Conservation (phyloP, 2,329 filamentous ascomycete genomes). For the Ophiostoma novo-ulmi region DNA sequence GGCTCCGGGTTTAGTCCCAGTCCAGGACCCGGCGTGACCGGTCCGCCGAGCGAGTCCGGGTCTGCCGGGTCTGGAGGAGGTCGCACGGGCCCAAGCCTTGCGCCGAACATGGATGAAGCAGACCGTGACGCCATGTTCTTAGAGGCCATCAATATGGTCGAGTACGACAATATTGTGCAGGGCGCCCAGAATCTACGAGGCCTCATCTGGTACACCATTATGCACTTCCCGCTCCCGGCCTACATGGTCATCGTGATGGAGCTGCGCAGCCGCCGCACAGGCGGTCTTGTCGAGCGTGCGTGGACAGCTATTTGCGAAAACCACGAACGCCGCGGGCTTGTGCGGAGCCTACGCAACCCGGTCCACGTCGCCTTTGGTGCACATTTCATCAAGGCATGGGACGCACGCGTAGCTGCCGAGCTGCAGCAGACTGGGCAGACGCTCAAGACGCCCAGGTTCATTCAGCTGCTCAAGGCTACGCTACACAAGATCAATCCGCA, state of each 20-base stretch:
- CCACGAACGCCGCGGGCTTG: constrained; percentile 48
- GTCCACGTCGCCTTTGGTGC: constrained; percentile 54
- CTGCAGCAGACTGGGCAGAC: constrained; percentile 40
- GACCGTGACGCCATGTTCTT: constrained; percentile 51
- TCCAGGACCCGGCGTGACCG: background rate
- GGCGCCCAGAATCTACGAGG: constrained; percentile 46
- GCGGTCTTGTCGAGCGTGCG: constrained; percentile 54
- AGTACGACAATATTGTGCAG: constrained; percentile 55
- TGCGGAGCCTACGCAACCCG: constrained; percentile 48
- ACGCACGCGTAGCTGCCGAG: constrained; percentile 48
- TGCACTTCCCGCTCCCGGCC: constrained; percentile 56
- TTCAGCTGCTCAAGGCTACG: constrained; percentile 45
- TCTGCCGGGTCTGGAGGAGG: background rate
- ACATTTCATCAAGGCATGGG: constrained; percentile 60
- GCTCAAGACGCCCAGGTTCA: constrained; percentile 43
- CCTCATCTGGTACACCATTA: constrained; percentile 55
- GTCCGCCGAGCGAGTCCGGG: background rate
- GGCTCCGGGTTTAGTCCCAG: background rate
- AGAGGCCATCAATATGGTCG: constrained; percentile 53
- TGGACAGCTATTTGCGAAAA: constrained; percentile 55
- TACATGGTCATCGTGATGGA: constrained; percentile 57
- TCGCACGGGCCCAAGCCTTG: background rate
- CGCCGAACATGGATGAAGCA: constrained; percentile 33
- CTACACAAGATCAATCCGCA: constrained; percentile 29
- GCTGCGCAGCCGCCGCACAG: constrained; percentile 47